A percentile compares a stretch with the other conserved stretches of the same genome.
These are phyloP conservation scores for Epichloe brachyelytri DNA, from an alignment of 2,329 filamentous ascomycete genomes.

Conservation along the genomic window DNA sequence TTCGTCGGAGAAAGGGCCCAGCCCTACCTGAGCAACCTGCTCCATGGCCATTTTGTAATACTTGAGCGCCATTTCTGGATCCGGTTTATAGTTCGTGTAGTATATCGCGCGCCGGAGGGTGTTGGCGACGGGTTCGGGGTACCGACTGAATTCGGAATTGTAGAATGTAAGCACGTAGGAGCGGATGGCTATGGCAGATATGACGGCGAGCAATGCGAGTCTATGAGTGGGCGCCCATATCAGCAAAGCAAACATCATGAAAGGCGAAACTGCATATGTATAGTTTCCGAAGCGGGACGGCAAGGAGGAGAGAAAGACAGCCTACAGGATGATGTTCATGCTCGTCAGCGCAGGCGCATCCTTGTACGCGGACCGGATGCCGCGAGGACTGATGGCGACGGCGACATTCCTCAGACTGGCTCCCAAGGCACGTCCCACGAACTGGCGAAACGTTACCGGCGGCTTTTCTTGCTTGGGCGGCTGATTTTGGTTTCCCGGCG, in stretches of 20 bases:
- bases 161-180: slow-evolving; percentile 45
- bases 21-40: slow-evolving; percentile 55
- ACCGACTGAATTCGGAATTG: slow-evolving; percentile 40
- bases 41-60: slow-evolving; percentile 73
- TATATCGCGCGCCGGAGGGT: slow-evolving; percentile 76
- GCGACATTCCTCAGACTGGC: slow-evolving; percentile 22
- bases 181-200: slow-evolving; percentile 20
- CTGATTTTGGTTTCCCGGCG: slow-evolving; percentile 6
- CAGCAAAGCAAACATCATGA: neutral
- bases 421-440: slow-evolving; percentile 17
- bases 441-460: slow-evolving; percentile 20
- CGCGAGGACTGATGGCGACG: slow-evolving; percentile 21
- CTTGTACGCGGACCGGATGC: slow-evolving; percentile 21
- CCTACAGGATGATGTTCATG: slow-evolving; percentile 20
- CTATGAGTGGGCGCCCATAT: slow-evolving; percentile 8
- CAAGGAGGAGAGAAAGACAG: neutral
- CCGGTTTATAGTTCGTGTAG: slow-evolving; percentile 65
- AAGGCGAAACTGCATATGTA: neutral
- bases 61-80: slow-evolving; percentile 65
- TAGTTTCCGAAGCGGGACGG: neutral
- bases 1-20: slow-evolving; percentile 87
- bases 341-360: slow-evolving; percentile 19
- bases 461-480: slow-evolving; percentile 11
- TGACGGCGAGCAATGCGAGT: slow-evolving; percentile 15
- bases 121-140: slow-evolving; percentile 59